phyloP scores from a whole-genome alignment of 768 basidiomycete species.

The Fomitopsis pulvina region DNA sequence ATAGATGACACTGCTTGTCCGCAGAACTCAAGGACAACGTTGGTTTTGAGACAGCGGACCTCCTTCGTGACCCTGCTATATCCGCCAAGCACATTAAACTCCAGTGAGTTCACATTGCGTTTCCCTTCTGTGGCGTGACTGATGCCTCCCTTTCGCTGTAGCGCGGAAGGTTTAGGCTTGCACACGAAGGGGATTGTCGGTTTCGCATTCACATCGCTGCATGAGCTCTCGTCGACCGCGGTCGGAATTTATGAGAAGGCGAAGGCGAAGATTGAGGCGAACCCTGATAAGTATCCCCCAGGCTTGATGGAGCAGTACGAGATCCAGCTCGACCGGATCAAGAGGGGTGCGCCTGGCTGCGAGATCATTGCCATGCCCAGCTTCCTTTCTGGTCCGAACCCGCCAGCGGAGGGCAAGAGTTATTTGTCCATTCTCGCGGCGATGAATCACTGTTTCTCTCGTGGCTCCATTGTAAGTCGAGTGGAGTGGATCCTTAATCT shows the following conservation, averaged over 20 bases:
- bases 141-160: conserved; percentile 2
- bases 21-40: conserved; percentile 27
- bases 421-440: conserved; percentile 34
- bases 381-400: conserved; percentile 19
- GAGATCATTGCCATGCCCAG: conserved; percentile 28
- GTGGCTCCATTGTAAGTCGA: conserved; percentile 40
- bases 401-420: conserved; percentile 31
- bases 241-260: conserved; percentile 18
- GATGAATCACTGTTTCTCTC: conserved; percentile 39
- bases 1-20: neutral
- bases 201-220: conserved; percentile 18
- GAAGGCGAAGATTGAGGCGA: conserved; percentile 19
- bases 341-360: conserved; percentile 21
- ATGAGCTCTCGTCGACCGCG: conserved; percentile 16
- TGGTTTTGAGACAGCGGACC: conserved; percentile 23
- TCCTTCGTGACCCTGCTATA: conserved; percentile 22
- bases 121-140: neutral
- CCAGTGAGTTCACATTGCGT: conserved; percentile 23
- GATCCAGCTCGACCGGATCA: conserved; percentile 29
- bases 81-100: conserved; percentile 25
- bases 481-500: neutral
- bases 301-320: conserved; percentile 35
- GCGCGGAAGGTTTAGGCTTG: conserved; percentile 19
- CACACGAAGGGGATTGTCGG: conserved; percentile 23
- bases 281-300: conserved; percentile 20